phyloP scores from a whole-genome alignment of 805 yeast genomes.

The Torulaspora delbrueckii region DNA sequence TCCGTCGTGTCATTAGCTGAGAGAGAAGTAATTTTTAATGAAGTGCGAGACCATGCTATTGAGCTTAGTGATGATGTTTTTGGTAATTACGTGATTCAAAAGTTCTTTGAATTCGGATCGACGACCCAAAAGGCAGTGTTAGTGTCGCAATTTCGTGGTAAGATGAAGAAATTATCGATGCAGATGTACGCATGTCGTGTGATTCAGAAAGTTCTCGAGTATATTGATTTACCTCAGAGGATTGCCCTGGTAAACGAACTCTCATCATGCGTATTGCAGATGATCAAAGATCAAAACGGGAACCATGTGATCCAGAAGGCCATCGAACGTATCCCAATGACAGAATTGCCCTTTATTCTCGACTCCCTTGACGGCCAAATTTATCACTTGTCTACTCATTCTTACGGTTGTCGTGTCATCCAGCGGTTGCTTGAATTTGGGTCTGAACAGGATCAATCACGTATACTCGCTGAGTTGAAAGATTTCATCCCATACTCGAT shows the following conservation, averaged over 20 bases:
- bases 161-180: slow-evolving; percentile 67
- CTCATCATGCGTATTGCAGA: slow-evolving; percentile 51
- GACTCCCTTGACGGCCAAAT: slow-evolving; percentile 64
- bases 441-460: slow-evolving; percentile 54
- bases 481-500: slow-evolving; percentile 68
- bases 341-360: slow-evolving; percentile 62
- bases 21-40: slow-evolving; percentile 77
- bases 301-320: slow-evolving; percentile 96
- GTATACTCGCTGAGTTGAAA: slow-evolving; percentile 66
- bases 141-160: slow-evolving; percentile 53
- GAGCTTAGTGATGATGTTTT: slow-evolving; percentile 93
- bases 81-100: slow-evolving; percentile 96
- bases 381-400: slow-evolving; percentile 86
- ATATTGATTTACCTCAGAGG: slow-evolving; percentile 59
- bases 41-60: slow-evolving; percentile 66
- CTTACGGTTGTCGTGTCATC: slow-evolving; percentile 96
- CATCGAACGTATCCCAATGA: slow-evolving; percentile 78
- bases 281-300: slow-evolving; percentile 95
- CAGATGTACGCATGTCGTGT: slow-evolving; percentile 99
- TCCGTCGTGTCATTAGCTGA: slow-evolving; percentile 60
- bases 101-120: slow-evolving; percentile 80
- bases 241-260: slow-evolving; percentile 66
- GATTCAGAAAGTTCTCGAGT: slow-evolving; percentile 88
- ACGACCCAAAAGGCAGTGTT: slow-evolving; percentile 62
- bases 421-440: slow-evolving; percentile 88